phyloP scores from a whole-genome alignment of 1,284 basidiomycete species.

The Cryptococcus sp. region DNA sequence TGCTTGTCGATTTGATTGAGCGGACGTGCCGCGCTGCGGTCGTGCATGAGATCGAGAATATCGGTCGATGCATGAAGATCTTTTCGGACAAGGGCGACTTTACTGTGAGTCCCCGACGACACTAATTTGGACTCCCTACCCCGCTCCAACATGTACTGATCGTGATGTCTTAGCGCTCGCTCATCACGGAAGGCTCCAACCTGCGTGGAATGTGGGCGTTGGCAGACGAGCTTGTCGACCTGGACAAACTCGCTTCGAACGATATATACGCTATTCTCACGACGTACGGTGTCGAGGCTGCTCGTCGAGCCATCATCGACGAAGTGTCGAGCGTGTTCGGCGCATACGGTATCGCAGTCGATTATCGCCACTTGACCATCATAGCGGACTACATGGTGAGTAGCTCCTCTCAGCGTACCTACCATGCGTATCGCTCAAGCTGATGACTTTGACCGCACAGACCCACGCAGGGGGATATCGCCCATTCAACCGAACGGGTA shows the following conservation, averaged over 20 bases:
- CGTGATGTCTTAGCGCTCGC: slow-evolving; percentile 39
- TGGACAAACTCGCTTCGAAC: slow-evolving; percentile 86
- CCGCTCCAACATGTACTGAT: slow-evolving; percentile 1
- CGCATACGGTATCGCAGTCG: slow-evolving; percentile 97
- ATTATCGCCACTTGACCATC: slow-evolving; percentile 90
- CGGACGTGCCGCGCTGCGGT: slow-evolving; percentile 77
- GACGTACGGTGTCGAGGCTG: slow-evolving; percentile 97
- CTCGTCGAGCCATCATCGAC: slow-evolving; percentile 78
- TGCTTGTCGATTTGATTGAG: slow-evolving; percentile 89
- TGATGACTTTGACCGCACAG: slow-evolving; percentile 54
- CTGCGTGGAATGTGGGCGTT: slow-evolving; percentile 89
- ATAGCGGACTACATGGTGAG: slow-evolving; percentile 98
- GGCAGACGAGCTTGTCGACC: slow-evolving; percentile 74
- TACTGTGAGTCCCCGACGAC: slow-evolving; percentile 33
- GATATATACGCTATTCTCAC: slow-evolving; percentile 90
- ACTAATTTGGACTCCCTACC: not conserved
- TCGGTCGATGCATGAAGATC: slow-evolving; percentile 63
- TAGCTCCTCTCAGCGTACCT: not conserved
- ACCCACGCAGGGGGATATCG: slow-evolving; percentile 97
- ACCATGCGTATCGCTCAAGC: not conserved
- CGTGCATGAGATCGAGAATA: slow-evolving; percentile 83
- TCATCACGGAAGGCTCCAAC: slow-evolving; percentile 77
- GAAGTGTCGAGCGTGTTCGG: slow-evolving; percentile 92
- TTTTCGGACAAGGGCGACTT: slow-evolving; percentile 54
- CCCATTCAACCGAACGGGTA: slow-evolving; percentile 95